Percentiles rank a stretch among this genome's conserved stretches.
Conservation (phyloP, 2,329 filamentous ascomycete genomes). For the Coniella vitis region DNA sequence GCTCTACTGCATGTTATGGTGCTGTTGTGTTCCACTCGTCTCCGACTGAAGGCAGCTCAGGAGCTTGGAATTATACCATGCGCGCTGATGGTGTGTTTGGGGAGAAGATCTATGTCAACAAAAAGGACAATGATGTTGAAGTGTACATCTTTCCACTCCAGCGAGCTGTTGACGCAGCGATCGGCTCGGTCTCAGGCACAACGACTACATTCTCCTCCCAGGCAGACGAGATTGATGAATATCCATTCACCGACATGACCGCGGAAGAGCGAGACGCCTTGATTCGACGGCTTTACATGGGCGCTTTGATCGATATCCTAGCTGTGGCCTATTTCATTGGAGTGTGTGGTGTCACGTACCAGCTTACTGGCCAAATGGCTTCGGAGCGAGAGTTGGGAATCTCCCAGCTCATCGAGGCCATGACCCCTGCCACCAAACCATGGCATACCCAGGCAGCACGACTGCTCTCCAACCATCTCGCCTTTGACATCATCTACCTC, state of each 20-base stretch:
- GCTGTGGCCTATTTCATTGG: slow-evolving; percentile 73
- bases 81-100: slow-evolving; percentile 55
- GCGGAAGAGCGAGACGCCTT: slow-evolving; percentile 56
- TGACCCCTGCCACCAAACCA: slow-evolving; percentile 69
- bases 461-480: slow-evolving; percentile 71
- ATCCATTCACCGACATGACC: slow-evolving; percentile 68
- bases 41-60: slow-evolving; percentile 47
- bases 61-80: slow-evolving; percentile 66
- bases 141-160: slow-evolving; percentile 64
- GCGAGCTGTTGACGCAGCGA: slow-evolving; percentile 58
- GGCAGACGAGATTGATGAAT: slow-evolving; percentile 43
- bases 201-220: slow-evolving; percentile 6
- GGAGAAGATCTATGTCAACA: slow-evolving; percentile 44
- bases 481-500: slow-evolving; percentile 73
- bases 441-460: slow-evolving; percentile 76
- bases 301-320: slow-evolving; percentile 66
- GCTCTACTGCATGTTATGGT: slow-evolving; percentile 65
- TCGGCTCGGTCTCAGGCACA: slow-evolving; percentile 38
- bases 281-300: slow-evolving; percentile 66
- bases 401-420: slow-evolving; percentile 81
- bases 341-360: slow-evolving; percentile 76
- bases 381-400: slow-evolving; percentile 81
- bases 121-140: slow-evolving; percentile 54
- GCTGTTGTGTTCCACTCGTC: slow-evolving; percentile 67
- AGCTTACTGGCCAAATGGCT: slow-evolving; percentile 79